phyloP scores from a whole-genome alignment of 1,139 yeast species.

The Hanseniaspora uvarum region DNA sequence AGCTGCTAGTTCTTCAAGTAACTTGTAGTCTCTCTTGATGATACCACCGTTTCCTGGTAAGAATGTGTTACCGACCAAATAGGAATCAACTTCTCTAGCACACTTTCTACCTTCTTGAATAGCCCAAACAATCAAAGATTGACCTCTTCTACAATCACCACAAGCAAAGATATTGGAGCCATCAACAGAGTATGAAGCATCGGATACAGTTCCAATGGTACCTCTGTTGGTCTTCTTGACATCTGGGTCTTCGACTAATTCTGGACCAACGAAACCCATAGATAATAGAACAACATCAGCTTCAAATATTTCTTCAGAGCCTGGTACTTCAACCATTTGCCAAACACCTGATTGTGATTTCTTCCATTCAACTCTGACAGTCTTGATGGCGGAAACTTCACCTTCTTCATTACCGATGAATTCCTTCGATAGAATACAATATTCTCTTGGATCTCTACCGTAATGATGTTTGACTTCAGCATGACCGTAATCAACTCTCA shows the following conservation, averaged over 20 bases:
- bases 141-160: slow-evolving; percentile 98
- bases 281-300: slow-evolving; percentile 90
- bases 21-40: slow-evolving; percentile 66
- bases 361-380: slow-evolving; percentile 97
- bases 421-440: slow-evolving; percentile 87
- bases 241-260: slow-evolving; percentile 57
- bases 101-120: slow-evolving; percentile 98
- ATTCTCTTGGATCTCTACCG: slow-evolving; percentile 96
- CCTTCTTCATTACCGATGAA: slow-evolving; percentile 92
- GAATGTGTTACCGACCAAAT: slow-evolving; percentile 65
- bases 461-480: slow-evolving; percentile 88
- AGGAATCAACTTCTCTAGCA: slow-evolving; percentile 84
- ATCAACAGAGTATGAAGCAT: slow-evolving; percentile 62
- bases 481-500: slow-evolving; percentile 97
- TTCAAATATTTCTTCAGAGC: slow-evolving; percentile 84
- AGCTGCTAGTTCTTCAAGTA: slow-evolving; percentile 64
- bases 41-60: slow-evolving; percentile 93
- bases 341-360: slow-evolving; percentile 91
- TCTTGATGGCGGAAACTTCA: slow-evolving; percentile 83
- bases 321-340: slow-evolving; percentile 98
- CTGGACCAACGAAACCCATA: slow-evolving; percentile 98
- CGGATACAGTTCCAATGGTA: slow-evolving; percentile 60
- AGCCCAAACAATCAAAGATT: slow-evolving; percentile 97
- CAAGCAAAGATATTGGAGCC: slow-evolving; percentile 75
- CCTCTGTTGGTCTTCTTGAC: slow-evolving; percentile 77